phyloP scores from a whole-genome alignment of 2,329 filamentous ascomycete species.

The Alternaria tenuissima region DNA sequence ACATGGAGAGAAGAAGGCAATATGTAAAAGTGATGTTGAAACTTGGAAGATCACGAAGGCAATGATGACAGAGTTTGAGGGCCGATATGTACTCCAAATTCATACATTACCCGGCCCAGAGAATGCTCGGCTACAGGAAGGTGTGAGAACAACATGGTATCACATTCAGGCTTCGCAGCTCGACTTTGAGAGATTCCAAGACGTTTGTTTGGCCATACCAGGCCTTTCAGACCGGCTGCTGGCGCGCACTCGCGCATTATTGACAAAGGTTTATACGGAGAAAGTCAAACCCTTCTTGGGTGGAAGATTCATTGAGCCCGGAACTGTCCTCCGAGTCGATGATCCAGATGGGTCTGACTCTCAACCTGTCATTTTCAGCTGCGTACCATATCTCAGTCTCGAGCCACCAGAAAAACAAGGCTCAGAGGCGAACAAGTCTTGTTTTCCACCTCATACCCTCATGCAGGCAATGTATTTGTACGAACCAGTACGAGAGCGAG shows the following conservation, averaged over 20 bases:
- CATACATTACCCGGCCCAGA: slow-evolving; percentile 34
- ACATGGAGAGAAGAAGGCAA: neutral
- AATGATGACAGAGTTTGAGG: slow-evolving; percentile 21
- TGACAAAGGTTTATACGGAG: slow-evolving; percentile 37
- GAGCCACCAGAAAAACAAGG: slow-evolving; percentile 11
- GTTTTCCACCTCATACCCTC: slow-evolving; percentile 37
- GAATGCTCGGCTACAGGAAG: slow-evolving; percentile 12
- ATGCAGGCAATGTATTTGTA: slow-evolving; percentile 15
- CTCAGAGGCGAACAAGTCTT: slow-evolving; percentile 6
- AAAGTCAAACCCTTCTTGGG: slow-evolving; percentile 33
- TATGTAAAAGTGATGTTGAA: slow-evolving; percentile 18
- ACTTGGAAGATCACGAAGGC: slow-evolving; percentile 38
- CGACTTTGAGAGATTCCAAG: slow-evolving; percentile 37
- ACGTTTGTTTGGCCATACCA: slow-evolving; percentile 33
- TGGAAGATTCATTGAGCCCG: slow-evolving; percentile 47
- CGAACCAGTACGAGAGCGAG: slow-evolving; percentile 40
- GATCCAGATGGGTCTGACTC: slow-evolving; percentile 27
- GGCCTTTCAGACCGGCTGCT: slow-evolving; percentile 26
- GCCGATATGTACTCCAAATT: slow-evolving; percentile 30
- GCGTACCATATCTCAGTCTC: slow-evolving; percentile 39
- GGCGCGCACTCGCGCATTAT: slow-evolving; percentile 23
- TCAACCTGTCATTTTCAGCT: slow-evolving; percentile 41
- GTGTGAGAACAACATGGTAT: slow-evolving; percentile 35
- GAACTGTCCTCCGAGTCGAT: slow-evolving; percentile 43
- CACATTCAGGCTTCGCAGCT: slow-evolving; percentile 33